Percentiles rank a stretch among this genome's conserved stretches.
Conservation (phyloP, 441 rosid species). For the Gossypium gossypioides region DNA sequence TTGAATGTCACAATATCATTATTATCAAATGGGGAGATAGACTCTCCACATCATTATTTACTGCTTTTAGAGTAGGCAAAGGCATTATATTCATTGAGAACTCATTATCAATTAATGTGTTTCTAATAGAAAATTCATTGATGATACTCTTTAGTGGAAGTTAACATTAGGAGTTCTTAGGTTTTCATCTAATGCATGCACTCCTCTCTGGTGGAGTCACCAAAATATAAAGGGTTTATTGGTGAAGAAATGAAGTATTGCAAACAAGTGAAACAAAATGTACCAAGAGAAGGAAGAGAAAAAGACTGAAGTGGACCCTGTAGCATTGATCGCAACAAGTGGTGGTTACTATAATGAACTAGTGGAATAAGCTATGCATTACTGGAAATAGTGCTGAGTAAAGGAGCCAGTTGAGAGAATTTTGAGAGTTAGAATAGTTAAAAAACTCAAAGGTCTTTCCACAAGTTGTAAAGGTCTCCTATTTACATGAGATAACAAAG, state of each 20-base stretch:
- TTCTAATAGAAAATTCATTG: neutral
- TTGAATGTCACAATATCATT: neutral
- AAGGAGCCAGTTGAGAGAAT: no score
- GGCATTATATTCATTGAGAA: neutral
- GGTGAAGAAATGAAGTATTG: neutral
- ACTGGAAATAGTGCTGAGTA: no score
- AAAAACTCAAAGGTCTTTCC: no score
- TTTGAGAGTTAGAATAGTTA: no score
- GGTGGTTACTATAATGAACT: no score
- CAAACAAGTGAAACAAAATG: neutral
- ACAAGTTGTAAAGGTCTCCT: no score
- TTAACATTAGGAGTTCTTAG: neutral
- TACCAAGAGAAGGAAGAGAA: neutral
- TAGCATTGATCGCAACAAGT: no score
- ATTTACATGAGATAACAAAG: no score
- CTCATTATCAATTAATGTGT: no score
- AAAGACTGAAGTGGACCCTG: neutral
- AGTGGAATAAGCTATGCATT: no score
- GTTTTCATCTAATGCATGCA: neutral
- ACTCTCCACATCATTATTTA: neutral
- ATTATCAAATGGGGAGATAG: neutral
- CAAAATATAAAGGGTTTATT: neutral
- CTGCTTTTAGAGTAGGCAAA: neutral
- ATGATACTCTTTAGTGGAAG: neutral
- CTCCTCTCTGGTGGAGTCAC: neutral